Evolutionary conservation across 495 filamentous ascomycete species (phyloP).

Genomic region (Lepraria neglecta): DNA sequence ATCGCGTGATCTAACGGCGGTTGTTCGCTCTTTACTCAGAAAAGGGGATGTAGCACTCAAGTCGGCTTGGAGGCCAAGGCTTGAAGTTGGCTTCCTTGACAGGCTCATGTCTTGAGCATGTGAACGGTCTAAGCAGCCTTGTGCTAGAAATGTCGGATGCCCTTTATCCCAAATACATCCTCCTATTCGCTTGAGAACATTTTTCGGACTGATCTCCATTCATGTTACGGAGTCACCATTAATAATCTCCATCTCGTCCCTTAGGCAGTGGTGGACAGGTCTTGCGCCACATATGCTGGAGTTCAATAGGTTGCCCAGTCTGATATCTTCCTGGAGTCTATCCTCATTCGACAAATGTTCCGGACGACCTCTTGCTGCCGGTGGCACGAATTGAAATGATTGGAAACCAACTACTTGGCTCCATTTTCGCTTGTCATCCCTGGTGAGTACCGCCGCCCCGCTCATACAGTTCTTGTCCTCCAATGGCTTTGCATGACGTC

Average conservation of each 20-base stretch:
- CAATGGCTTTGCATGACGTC: slow-evolving; percentile 1
- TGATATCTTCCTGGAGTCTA: background rate
- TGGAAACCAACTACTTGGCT: background rate
- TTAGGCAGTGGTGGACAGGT: background rate
- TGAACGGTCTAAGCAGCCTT: too few relatives aligned
- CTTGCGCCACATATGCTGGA: background rate
- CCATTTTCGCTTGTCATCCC: background rate
- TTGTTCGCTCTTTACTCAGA: too few relatives aligned
- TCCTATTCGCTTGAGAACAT: too few relatives aligned
- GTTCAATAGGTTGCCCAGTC: background rate
- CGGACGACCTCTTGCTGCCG: background rate
- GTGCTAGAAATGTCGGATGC: too few relatives aligned
- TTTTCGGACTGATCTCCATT: background rate
- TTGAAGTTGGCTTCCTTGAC: too few relatives aligned
- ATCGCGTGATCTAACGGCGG: too few relatives aligned
- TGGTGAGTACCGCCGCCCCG: background rate
- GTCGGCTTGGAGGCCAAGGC: too few relatives aligned
- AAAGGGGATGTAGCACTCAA: too few relatives aligned
- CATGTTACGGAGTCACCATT: background rate
- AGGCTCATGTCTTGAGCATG: too few relatives aligned
- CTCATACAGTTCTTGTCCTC: background rate
- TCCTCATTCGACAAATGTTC: background rate
- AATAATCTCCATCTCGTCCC: background rate
- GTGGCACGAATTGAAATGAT: background rate
- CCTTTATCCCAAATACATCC: too few relatives aligned